phyloP scores from a whole-genome alignment of 1,139 yeast genomes.

The Pichia sp. region DNA sequence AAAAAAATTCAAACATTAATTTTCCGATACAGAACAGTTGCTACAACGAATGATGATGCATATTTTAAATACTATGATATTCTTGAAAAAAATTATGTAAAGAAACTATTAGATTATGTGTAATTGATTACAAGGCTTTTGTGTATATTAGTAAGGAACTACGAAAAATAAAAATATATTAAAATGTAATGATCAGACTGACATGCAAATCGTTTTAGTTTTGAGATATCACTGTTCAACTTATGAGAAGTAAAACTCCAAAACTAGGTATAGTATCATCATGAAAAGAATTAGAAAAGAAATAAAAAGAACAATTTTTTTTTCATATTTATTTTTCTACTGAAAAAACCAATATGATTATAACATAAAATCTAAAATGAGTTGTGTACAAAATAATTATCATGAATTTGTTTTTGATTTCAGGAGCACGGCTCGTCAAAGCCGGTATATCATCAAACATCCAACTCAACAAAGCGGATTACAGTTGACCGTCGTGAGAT shows the following conservation, averaged over 20 bases:
- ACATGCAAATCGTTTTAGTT: slow-evolving; percentile 60
- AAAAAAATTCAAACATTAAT: slow-evolving; percentile 7
- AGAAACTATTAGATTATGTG: not conserved
- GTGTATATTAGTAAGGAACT: not conserved
- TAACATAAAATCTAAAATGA: not conserved
- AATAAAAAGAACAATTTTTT: not conserved
- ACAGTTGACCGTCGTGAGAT: slow-evolving; percentile 99
- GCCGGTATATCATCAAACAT: slow-evolving; percentile 94
- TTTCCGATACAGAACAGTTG: slow-evolving; percentile 12
- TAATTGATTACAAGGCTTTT: not conserved
- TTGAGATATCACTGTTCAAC: slow-evolving; percentile 18
- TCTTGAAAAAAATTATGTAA: slow-evolving; percentile 6
- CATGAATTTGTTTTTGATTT: slow-evolving; percentile 8
- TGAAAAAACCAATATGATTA: slow-evolving; percentile 1
- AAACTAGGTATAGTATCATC: slow-evolving; percentile 21
- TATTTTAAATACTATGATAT: slow-evolving; percentile 13
- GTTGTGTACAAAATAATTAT: not conserved
- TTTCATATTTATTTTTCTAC: slow-evolving; percentile 4
- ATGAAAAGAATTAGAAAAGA: not conserved
- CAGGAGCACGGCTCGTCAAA: slow-evolving; percentile 75
- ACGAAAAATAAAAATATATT: not conserved
- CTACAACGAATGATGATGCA: slow-evolving; percentile 11
- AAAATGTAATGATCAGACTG: slow-evolving; percentile 48
- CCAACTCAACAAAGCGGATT: slow-evolving; percentile 64
- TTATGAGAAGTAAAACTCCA: slow-evolving; percentile 11